A percentile compares a stretch with the other conserved stretches of the same genome.
Conservation (phyloP, 2,329 filamentous ascomycete genomes). For the Xylariaceae sp. region DNA sequence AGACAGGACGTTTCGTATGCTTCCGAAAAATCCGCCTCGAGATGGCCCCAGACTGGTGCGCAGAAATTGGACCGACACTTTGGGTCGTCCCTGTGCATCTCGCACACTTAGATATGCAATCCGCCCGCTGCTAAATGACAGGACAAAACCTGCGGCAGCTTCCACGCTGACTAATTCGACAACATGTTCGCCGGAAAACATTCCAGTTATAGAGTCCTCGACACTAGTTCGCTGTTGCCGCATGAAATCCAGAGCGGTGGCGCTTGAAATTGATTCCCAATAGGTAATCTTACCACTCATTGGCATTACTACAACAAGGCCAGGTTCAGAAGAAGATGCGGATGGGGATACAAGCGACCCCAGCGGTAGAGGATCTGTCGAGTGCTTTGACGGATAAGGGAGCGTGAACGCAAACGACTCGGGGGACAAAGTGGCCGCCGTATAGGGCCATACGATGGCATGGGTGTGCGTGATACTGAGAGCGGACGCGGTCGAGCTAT, state of each 20-base stretch:
- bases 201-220: slow-evolving; percentile 66
- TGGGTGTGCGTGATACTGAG: slow-evolving; percentile 75
- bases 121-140: slow-evolving; percentile 80
- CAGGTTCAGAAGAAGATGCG: slow-evolving; percentile 73
- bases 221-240: slow-evolving; percentile 77
- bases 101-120: slow-evolving; percentile 81
- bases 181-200: slow-evolving; percentile 75
- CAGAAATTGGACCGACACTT: slow-evolving; percentile 73
- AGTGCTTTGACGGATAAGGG: slow-evolving; percentile 64
- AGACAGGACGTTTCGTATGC: slow-evolving; percentile 71
- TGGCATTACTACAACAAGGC: slow-evolving; percentile 81
- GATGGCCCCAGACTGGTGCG: slow-evolving; percentile 55
- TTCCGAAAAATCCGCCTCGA: slow-evolving; percentile 70
- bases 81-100: slow-evolving; percentile 80
- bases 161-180: slow-evolving; percentile 78
- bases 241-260: slow-evolving; percentile 77
- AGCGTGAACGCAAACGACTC: slow-evolving; percentile 78
- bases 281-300: slow-evolving; percentile 81
- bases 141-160: slow-evolving; percentile 75
- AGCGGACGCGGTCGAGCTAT: slow-evolving; percentile 66
- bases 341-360: slow-evolving; percentile 78
- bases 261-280: slow-evolving; percentile 92
- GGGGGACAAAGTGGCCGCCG: slow-evolving; percentile 60
- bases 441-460: slow-evolving; percentile 89
- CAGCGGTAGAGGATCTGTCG: slow-evolving; percentile 70